Evolutionary conservation across 2,329 filamentous ascomycete species (phyloP), one percentile per base, ranked within the genome.

Genomic region (Ophiocordyceps camponoti-floridani): DNA sequence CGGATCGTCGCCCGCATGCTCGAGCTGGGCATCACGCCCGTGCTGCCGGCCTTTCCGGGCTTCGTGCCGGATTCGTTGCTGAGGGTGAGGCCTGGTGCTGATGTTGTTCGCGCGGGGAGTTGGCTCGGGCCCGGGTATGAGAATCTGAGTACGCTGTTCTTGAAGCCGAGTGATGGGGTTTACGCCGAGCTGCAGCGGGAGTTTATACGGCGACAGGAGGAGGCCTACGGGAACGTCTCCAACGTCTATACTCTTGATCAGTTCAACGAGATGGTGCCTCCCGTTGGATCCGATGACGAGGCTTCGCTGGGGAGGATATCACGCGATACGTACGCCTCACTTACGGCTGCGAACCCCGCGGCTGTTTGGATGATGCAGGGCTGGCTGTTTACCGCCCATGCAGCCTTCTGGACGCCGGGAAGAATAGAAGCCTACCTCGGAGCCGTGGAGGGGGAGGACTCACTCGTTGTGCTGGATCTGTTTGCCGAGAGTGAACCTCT

Each of bases 321-420:
- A 4, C n/a, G 23, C 13, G 62, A 59, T 44, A 72, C 68, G 0
- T 68, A 64, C 59, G 52, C 63, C 40, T 64, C 62, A 41, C 59
- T 73, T 31, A 72, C 72, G 49, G 53, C 59, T 2, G 68, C 64
- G 1, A 66, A 72, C 46, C 58, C 68, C 0, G 54, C 62, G 14
- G 68, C 70, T 2, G 55, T 70, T 3, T 73, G 70, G 70, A 54
- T 73, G 48, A 65, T 75, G 49, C 69, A 73, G 50, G 63, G 67
- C 14, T 71, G 67, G 59, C 57, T 74, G 1, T 75, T 73, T 53
- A 66, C 60, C 23, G 60, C 60, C 3, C 64, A 61, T 37, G 52
- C 52, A 1, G 55, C 57, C 18, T 68, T 69, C 49, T 69, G 68
- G 65, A 67, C 62, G 7, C 52, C 62, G 19, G 58, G 60, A 4